Evolutionary conservation across 2,329 filamentous ascomycete genomes (phyloP).

Genomic region (Sporothrix sp.): DNA sequence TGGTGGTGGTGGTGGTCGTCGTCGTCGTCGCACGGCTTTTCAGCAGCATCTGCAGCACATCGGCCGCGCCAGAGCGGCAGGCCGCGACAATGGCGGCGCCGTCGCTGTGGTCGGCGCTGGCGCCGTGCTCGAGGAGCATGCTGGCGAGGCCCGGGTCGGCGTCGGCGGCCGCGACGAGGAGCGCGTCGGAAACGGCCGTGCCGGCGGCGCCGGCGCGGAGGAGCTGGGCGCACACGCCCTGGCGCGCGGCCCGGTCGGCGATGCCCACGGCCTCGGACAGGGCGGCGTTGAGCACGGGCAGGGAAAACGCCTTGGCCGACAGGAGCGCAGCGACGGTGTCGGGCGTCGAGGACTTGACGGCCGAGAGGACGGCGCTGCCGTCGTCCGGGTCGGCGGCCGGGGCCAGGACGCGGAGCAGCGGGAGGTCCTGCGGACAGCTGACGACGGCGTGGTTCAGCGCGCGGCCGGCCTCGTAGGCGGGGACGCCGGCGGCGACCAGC

Average conservation of each 20-base stretch:
- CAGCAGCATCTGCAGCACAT: slow-evolving; percentile 42
- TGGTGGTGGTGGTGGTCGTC: slow-evolving; percentile 30
- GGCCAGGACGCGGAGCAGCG: slow-evolving; percentile 37
- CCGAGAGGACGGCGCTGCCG: slow-evolving; percentile 38
- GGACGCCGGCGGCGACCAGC: slow-evolving; percentile 41
- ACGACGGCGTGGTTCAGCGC: slow-evolving; percentile 43
- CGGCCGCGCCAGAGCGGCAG: slow-evolving; percentile 39
- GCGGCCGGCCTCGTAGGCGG: slow-evolving; percentile 37
- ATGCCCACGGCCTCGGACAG: slow-evolving; percentile 36
- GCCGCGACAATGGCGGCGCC: slow-evolving; percentile 47
- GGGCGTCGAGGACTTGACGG: slow-evolving; percentile 35
- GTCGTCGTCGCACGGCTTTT: slow-evolving; percentile 26
- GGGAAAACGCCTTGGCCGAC: slow-evolving; percentile 26
- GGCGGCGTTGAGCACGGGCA: slow-evolving; percentile 31
- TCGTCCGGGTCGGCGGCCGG: slow-evolving; percentile 39
- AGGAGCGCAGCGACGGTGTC: slow-evolving; percentile 41
- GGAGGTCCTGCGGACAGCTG: slow-evolving; percentile 37
- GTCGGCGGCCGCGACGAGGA: slow-evolving; percentile 42
- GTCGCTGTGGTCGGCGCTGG: slow-evolving; percentile 39
- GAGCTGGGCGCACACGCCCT: slow-evolving; percentile 36
- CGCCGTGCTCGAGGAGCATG: slow-evolving; percentile 42
- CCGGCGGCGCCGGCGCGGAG: slow-evolving; percentile 37
- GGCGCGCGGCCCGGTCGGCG: slow-evolving; percentile 31
- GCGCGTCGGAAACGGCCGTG: slow-evolving; percentile 37
- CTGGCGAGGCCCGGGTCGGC: slow-evolving; percentile 43